Evolutionary conservation across 495 filamentous ascomycete species (phyloP).

Genomic region (Hypoxylon fragiforme): DNA sequence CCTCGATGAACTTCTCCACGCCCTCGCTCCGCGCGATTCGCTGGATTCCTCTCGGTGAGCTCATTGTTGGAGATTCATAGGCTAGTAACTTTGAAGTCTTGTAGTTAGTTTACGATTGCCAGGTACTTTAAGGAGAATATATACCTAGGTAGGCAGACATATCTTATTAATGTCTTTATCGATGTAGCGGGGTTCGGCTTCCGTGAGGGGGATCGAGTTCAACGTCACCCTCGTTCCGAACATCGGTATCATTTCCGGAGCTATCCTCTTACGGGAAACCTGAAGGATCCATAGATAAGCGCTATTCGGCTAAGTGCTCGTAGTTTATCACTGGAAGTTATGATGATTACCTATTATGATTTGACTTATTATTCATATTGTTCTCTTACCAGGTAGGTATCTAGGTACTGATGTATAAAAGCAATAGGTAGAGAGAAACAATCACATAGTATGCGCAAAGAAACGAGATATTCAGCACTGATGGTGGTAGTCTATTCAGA

Average conservation of each 20-base stretch:
- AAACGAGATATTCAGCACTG: too few species aligned
- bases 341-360: too few species aligned
- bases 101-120: neutral
- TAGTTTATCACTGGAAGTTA: neutral
- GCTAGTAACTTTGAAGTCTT: neutral
- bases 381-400: neutral
- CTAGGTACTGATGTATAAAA: neutral
- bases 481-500: too few species aligned
- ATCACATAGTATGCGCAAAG: neutral
- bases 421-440: neutral
- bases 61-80: neutral
- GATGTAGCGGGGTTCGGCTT: too few species aligned
- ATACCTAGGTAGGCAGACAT: too few species aligned
- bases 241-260: neutral
- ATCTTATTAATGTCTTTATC: too few species aligned
- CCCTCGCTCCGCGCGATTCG: neutral
- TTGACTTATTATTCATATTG: neutral
- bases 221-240: too few species aligned
- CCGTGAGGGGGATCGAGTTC: too few species aligned
- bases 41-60: neutral
- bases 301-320: too few species aligned
- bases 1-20: constrained; percentile 18
- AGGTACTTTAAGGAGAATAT: too few species aligned
- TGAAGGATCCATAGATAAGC: neutral
- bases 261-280: neutral